phyloP scores from a whole-genome alignment of 2,329 filamentous ascomycete species.

The Colletotrichum tanaceti region DNA sequence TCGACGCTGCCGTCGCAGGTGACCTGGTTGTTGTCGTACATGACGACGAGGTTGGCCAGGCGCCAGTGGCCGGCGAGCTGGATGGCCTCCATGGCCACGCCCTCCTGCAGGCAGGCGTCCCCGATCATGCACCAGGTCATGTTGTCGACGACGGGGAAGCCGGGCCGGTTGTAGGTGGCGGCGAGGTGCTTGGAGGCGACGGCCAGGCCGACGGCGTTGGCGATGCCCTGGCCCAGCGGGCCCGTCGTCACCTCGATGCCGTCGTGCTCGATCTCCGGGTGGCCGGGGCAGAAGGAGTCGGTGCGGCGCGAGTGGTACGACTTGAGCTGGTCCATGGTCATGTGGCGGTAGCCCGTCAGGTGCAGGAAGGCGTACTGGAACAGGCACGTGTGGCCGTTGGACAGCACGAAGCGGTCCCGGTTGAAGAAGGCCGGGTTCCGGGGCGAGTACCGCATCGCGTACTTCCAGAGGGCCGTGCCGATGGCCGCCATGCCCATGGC shows the following conservation, averaged over 20 bases:
- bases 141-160: slow-evolving; percentile 61
- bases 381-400: slow-evolving; percentile 68
- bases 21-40: slow-evolving; percentile 72
- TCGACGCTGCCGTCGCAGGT: slow-evolving; percentile 69
- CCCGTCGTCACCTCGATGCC: slow-evolving; percentile 71
- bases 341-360: slow-evolving; percentile 63
- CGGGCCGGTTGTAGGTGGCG: slow-evolving; percentile 64
- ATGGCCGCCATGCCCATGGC: slow-evolving; percentile 73
- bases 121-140: slow-evolving; percentile 68
- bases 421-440: slow-evolving; percentile 68
- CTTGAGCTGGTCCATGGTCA: slow-evolving; percentile 68
- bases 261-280: slow-evolving; percentile 68
- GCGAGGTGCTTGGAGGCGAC: slow-evolving; percentile 68
- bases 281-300: slow-evolving; percentile 65
- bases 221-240: slow-evolving; percentile 69
- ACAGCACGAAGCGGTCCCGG: slow-evolving; percentile 71
- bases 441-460: slow-evolving; percentile 70
- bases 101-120: slow-evolving; percentile 69
- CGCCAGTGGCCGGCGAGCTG: slow-evolving; percentile 66
- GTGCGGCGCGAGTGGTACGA: slow-evolving; percentile 59
- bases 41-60: slow-evolving; percentile 66
- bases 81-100: slow-evolving; percentile 67
- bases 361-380: slow-evolving; percentile 67
- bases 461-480: slow-evolving; percentile 70
- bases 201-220: slow-evolving; percentile 69